Base-by-base conservation (phyloP, 2,329 filamentous ascomycete genomes). In the Trichophyton verrucosum region DNA sequence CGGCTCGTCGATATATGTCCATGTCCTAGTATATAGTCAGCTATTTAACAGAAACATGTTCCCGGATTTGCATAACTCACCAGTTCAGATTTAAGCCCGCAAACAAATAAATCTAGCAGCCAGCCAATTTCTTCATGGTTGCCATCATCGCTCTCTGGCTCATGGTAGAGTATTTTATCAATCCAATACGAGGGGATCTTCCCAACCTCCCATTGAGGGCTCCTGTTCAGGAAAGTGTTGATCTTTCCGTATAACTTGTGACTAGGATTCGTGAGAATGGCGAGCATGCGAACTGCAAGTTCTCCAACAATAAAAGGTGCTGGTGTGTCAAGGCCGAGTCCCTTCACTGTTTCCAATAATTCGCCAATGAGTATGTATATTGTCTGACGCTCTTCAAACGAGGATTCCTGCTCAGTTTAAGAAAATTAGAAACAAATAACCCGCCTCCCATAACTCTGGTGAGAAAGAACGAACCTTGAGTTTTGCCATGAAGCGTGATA, bases 211-310 rank as follows among this genome's bases (percentile, higher is more conserved):
- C 92, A 97, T 24, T 80, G 73, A 0, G 92, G 91, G 0, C 85
- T 82, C 58, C 85, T 85, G 22, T 89, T 89, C 40, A 97, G 81
- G 71, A 91, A 96, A 4, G 81, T 79, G 76, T 95, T 96, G 73
- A 94, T 77, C 71, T 96, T 96, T 61, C 85, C 83, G 71, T 96
- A 97, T 42, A 96, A 81, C 63, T 83, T 83, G 69, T 95, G 89
- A 15, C 90, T 80, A 0, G 92, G 92, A 63, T 89, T 86, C 22
- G 80, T 81, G 53, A 95, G 75, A 15, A 95, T 83, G 1, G 81
- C 76, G 6, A 95, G 78, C 1, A 86, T 84, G 65, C 84, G 83
- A 55, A 82, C 80, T 6, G 89, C 86, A 67, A 96, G 94, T 9
- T 87, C 82, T n/a, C 85, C 82, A 4, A 89, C 84, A 11, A 89